A percentile compares a stretch with the other conserved stretches of the same genome.
Evolutionary conservation across 352 stramenopile genomes (phyloP).

Genomic region (Elongisporangium undulatum): DNA sequence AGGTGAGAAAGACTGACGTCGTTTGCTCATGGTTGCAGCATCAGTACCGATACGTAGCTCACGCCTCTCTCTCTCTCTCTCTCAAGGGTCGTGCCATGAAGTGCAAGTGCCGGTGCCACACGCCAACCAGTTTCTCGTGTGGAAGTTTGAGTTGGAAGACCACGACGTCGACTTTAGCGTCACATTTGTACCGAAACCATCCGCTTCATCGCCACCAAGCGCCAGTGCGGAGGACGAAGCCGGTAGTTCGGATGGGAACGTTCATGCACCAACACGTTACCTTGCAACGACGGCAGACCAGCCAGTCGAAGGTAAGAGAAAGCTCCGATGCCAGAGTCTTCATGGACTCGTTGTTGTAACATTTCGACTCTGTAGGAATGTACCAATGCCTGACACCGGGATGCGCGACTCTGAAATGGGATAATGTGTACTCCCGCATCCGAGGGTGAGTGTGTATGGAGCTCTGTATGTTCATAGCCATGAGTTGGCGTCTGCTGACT

Average conservation of each 20-base stretch:
- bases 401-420: slow-evolving; percentile 61
- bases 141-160: slow-evolving; percentile 82
- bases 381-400: slow-evolving; percentile 55
- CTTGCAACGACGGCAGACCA: slow-evolving; percentile 35
- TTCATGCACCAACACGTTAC: slow-evolving; percentile 65
- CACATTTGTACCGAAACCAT: slow-evolving; percentile 37
- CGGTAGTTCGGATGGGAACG: slow-evolving; percentile 41
- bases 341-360: background rate
- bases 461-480: background rate
- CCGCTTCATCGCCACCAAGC: slow-evolving; percentile 5
- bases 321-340: background rate
- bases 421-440: slow-evolving; percentile 80
- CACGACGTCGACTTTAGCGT: slow-evolving; percentile 79
- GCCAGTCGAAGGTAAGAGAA: slow-evolving; percentile 45
- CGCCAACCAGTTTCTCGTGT: slow-evolving; percentile 62
- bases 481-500: slow-evolving; percentile 1
- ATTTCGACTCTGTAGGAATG: slow-evolving; percentile 16
- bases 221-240: slow-evolving; percentile 4
- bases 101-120: slow-evolving; percentile 39
- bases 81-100: slow-evolving; percentile 51
- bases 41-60: slow-evolving; percentile 3
- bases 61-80: background rate
- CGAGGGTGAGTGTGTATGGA: slow-evolving; percentile 32
- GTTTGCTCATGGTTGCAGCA: background rate
- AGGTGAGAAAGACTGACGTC: background rate